A percentile compares a stretch with the other conserved stretches of the same genome.
Evolutionary conservation across 2,329 filamentous ascomycete species (phyloP).

Genomic region (Incumbomyces lentus): DNA sequence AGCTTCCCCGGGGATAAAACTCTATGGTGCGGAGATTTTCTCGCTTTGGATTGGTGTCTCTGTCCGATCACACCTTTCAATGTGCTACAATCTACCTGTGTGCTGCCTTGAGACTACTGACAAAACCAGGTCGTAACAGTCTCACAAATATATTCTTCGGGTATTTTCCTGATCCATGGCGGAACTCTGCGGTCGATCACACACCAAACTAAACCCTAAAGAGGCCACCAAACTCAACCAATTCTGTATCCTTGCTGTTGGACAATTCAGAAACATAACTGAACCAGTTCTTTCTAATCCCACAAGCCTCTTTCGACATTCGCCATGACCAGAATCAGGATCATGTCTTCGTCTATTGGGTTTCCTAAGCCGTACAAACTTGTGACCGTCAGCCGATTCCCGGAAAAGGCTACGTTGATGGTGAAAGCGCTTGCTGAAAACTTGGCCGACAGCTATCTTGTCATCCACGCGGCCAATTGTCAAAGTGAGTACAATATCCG

Average conservation of each 20-base stretch:
- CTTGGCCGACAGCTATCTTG: slow-evolving; percentile 14
- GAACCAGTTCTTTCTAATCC: not conserved
- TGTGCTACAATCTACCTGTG: too few relatives aligned
- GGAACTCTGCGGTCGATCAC: too few relatives aligned
- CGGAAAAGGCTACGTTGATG: slow-evolving; percentile 5
- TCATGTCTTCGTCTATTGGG: slow-evolving; percentile 2
- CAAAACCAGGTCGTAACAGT: too few relatives aligned
- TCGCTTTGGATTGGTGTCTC: not conserved
- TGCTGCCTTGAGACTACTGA: too few relatives aligned
- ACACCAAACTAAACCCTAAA: too few relatives aligned
- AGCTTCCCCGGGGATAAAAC: not conserved
- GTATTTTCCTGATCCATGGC: too few relatives aligned
- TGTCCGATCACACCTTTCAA: not conserved
- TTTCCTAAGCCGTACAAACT: slow-evolving; percentile 1
- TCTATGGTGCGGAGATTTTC: not conserved
- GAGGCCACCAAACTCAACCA: too few relatives aligned
- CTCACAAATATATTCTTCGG: too few relatives aligned
- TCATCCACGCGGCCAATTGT: slow-evolving; percentile 6
- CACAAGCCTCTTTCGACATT: not conserved
- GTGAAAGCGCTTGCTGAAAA: slow-evolving; percentile 4
- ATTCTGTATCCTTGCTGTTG: too few relatives aligned
- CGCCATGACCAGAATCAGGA: slow-evolving; percentile 2
- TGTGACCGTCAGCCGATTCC: slow-evolving; percentile 3
- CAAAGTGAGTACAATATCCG: not conserved
- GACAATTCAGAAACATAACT: too few relatives aligned